These are phyloP conservation scores for Miscanthus lutarioriparius DNA, from an alignment of 176 grass and related monocot species.

Conservation along the genomic window DNA sequence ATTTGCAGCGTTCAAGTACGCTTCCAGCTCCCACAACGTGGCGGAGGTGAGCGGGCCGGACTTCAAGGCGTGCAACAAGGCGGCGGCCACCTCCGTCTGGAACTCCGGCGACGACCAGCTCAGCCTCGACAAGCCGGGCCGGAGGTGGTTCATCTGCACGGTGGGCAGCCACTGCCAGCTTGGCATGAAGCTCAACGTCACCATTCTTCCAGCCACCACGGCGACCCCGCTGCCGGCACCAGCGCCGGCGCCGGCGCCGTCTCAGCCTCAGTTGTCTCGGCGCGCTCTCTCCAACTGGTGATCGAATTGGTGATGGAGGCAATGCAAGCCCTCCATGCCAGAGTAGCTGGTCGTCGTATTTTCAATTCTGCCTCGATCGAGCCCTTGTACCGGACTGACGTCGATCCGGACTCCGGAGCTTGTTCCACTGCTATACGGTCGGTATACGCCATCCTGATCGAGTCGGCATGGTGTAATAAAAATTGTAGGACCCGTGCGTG, in stretches of 20 bases:
- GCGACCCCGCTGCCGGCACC: neutral
- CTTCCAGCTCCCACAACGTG: neutral
- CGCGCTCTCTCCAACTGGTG: neutral
- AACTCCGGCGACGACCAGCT: constrained; percentile 6
- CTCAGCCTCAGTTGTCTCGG: neutral
- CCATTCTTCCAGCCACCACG: neutral
- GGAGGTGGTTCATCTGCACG: constrained; percentile 36
- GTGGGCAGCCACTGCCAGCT: neutral
- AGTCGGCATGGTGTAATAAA: neutral
- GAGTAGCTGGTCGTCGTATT: too few relatives aligned
- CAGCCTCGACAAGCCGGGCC: neutral
- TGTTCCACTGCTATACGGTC: too few relatives aligned
- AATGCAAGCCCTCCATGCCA: too few relatives aligned
- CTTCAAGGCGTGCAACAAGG: constrained; percentile 18
- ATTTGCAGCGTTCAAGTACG: constrained; percentile 20
- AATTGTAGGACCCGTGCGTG: too few relatives aligned
- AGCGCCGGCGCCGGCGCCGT: neutral
- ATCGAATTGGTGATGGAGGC: too few relatives aligned
- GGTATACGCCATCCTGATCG: neutral
- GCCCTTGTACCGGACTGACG: too few relatives aligned
- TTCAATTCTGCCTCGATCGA: too few relatives aligned
- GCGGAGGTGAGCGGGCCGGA: neutral
- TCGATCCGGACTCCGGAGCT: too few relatives aligned
- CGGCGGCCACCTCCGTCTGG: neutral
- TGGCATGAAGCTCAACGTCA: constrained; percentile 40